A percentile compares a stretch with the other conserved stretches of the same genome.
Conservation (phyloP, 345 rosid genomes). For the Xanthoceras sorbifolium region DNA sequence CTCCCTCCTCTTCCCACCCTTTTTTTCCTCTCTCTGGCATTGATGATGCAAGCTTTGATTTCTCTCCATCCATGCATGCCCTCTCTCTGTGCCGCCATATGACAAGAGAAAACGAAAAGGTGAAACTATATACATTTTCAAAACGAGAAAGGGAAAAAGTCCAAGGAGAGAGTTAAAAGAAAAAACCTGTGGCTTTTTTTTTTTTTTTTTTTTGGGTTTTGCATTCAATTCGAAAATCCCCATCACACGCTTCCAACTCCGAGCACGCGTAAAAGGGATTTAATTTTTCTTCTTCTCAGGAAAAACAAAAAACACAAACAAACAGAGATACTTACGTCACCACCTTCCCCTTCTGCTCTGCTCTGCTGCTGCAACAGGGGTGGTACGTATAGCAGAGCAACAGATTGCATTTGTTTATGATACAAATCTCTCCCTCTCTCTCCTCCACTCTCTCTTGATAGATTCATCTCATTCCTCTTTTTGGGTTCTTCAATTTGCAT, state of each 20-base stretch:
- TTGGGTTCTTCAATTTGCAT: neutral
- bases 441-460: neutral
- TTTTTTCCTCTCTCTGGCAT: neutral
- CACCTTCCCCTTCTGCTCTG: slow-evolving; percentile 14
- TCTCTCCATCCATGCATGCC: neutral
- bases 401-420: slow-evolving; percentile 11
- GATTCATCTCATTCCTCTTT: neutral
- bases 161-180: slow-evolving; percentile 15
- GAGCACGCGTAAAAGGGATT: slow-evolving; percentile 49
- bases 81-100: slow-evolving; percentile 47
- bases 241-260: slow-evolving; percentile 63
- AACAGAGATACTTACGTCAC: slow-evolving; percentile 47
- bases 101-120: neutral
- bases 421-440: neutral
- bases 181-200: neutral
- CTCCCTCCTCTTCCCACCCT: slow-evolving; percentile 24
- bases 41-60: slow-evolving; percentile 23
- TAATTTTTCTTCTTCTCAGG: no score
- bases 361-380: neutral
- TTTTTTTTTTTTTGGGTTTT: no score
- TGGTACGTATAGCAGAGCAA: neutral
- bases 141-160: neutral
- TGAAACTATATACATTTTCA: neutral
- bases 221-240: slow-evolving; percentile 48
- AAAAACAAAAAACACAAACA: neutral